These are phyloP conservation scores for Pleurotus cornucopiae DNA, from an alignment of 768 basidiomycete species.

Conservation along the genomic window DNA sequence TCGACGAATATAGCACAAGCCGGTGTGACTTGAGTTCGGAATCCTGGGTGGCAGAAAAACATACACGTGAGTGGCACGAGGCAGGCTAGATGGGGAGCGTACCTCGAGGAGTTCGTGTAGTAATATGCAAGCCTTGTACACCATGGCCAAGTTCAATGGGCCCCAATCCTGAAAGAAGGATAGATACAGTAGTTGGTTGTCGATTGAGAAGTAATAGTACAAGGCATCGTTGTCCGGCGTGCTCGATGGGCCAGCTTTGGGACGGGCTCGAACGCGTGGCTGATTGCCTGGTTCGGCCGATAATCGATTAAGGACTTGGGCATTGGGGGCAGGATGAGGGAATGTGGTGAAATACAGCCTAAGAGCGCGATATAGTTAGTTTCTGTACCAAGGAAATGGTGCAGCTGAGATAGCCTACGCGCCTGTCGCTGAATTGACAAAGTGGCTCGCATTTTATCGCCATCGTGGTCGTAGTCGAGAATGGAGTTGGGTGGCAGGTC, in stretches of 20 bases:
- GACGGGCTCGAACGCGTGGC: slow-evolving; percentile 60
- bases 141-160: slow-evolving; percentile 88
- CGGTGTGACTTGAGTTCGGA: slow-evolving; percentile 66
- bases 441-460: slow-evolving; percentile 67
- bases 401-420: slow-evolving; percentile 17
- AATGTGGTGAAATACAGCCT: slow-evolving; percentile 92
- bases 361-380: slow-evolving; percentile 11
- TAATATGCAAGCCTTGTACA: slow-evolving; percentile 88
- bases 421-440: slow-evolving; percentile 79
- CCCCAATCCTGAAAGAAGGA: slow-evolving; percentile 97
- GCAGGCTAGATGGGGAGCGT: slow-evolving; percentile 18
- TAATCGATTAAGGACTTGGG: slow-evolving; percentile 60
- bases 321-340: slow-evolving; percentile 65
- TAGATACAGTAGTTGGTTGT: slow-evolving; percentile 87
- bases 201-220: slow-evolving; percentile 91
- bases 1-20: slow-evolving; percentile 84
- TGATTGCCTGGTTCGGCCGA: slow-evolving; percentile 46
- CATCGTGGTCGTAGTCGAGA: slow-evolving; percentile 24
- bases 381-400: not conserved
- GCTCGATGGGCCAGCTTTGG: slow-evolving; percentile 54
- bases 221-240: slow-evolving; percentile 71
- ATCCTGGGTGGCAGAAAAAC: slow-evolving; percentile 47
- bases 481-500: slow-evolving; percentile 17
- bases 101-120: slow-evolving; percentile 88
- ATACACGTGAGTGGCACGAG: slow-evolving; percentile 34